These are phyloP conservation scores for Elsinoe batatas DNA, from an alignment of 2,329 filamentous ascomycete species.

Conservation along the genomic window DNA sequence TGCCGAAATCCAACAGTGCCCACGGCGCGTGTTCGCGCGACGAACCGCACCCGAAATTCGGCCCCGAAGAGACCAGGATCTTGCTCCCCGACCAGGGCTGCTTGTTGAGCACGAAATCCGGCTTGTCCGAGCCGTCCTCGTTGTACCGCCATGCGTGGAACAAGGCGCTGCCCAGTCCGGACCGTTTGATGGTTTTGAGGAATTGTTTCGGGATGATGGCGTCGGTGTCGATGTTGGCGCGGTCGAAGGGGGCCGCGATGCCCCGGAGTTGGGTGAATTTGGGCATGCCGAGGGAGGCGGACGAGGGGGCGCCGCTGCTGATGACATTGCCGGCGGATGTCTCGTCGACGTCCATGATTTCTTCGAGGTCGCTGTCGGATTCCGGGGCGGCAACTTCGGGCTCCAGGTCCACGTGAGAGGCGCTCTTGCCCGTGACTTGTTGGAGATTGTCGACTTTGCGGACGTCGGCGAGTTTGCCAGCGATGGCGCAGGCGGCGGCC, in stretches of 20 bases:
- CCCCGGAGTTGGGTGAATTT: conserved; percentile 79
- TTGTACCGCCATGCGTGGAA: conserved; percentile 80
- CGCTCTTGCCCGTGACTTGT: conserved; percentile 35
- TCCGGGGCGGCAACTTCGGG: conserved; percentile 47
- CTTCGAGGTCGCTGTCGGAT: conserved; percentile 54
- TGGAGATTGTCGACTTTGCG: conserved; percentile 60
- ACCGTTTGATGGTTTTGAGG: conserved; percentile 97
- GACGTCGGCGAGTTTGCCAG: conserved; percentile 85
- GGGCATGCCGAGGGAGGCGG: conserved; percentile 55
- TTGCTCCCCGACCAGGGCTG: conserved; percentile 75
- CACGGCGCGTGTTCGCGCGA: conserved; percentile 93
- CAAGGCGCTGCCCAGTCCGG: conserved; percentile 76
- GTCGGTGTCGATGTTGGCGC: conserved; percentile 93
- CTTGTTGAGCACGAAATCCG: conserved; percentile 80
- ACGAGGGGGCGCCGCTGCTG: conserved; percentile 37
- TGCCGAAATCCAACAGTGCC: conserved; percentile 93
- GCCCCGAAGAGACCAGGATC: conserved; percentile 82
- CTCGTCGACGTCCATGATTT: conserved; percentile 56
- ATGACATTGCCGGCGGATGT: conserved; percentile 56
- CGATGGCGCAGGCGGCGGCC: conserved; percentile 83
- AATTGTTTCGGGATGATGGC: conserved; percentile 99
- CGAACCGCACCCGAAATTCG: conserved; percentile 91
- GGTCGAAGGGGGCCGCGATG: conserved; percentile 76
- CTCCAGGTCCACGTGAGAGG: conserved; percentile 50
- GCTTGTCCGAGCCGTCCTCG: conserved; percentile 57